These are phyloP conservation scores for Ogataea nonfermentans DNA, from an alignment of 805 yeast species.

Conservation along the genomic window DNA sequence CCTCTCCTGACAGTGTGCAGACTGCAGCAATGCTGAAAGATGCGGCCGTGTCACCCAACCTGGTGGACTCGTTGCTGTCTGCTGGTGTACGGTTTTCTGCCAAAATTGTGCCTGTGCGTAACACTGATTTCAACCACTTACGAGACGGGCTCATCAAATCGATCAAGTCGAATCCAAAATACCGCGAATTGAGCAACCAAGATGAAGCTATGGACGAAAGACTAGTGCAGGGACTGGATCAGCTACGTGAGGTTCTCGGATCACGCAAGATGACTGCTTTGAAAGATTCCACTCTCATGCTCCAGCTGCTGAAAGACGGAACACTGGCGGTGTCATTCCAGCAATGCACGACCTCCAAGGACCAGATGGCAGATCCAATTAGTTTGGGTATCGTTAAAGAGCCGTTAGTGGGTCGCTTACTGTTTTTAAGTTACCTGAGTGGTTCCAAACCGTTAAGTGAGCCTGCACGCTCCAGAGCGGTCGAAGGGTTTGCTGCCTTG, in stretches of 20 bases:
- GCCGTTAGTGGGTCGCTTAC: slow-evolving; percentile 61
- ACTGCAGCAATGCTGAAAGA: slow-evolving; percentile 47
- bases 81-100: slow-evolving; percentile 62
- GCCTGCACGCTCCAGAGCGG: slow-evolving; percentile 24
- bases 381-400: slow-evolving; percentile 59
- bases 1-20: slow-evolving; percentile 38
- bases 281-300: slow-evolving; percentile 63
- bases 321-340: slow-evolving; percentile 43
- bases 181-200: slow-evolving; percentile 45
- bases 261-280: slow-evolving; percentile 68
- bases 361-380: slow-evolving; percentile 23
- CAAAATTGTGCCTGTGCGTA: slow-evolving; percentile 81
- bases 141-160: slow-evolving; percentile 88
- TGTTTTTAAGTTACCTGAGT: slow-evolving; percentile 73
- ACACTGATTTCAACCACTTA: slow-evolving; percentile 87
- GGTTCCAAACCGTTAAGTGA: slow-evolving; percentile 64
- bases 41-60: slow-evolving; percentile 46
- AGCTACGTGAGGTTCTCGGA: slow-evolving; percentile 59
- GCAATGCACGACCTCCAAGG: slow-evolving; percentile 37
- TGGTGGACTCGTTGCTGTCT: slow-evolving; percentile 57
- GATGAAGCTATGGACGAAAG: slow-evolving; percentile 40
- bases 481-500: slow-evolving; percentile 21
- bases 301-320: slow-evolving; percentile 54
- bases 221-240: slow-evolving; percentile 52
- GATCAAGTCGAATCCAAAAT: slow-evolving; percentile 62